Conservation (phyloP, 345 rosid genomes). For the Sonneratia alba region DNA sequence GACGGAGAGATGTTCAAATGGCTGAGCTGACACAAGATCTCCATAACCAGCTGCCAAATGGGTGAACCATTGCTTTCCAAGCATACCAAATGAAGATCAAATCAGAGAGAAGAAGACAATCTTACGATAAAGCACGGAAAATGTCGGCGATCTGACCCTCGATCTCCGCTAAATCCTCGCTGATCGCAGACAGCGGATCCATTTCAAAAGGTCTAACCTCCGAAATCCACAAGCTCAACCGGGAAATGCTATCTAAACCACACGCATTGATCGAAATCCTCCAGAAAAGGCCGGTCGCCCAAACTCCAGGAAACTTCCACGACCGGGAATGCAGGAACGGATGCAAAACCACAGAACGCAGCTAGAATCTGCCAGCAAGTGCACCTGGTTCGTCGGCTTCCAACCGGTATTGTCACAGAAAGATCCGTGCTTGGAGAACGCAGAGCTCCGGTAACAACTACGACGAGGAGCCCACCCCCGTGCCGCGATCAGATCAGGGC, state of each 20-base stretch:
- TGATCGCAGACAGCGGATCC: constrained; percentile 64
- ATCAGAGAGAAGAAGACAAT: background rate
- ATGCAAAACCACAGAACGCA: constrained; percentile 5
- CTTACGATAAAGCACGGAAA: constrained; percentile 87
- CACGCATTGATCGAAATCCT: constrained; percentile 3
- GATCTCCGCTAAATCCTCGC: constrained; percentile 80
- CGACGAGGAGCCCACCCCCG: background rate
- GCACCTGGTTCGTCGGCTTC: background rate
- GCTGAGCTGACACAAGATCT: background rate
- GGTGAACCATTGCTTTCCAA: background rate
- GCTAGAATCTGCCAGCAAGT: background rate
- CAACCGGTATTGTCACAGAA: background rate
- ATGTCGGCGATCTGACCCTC: constrained; percentile 80
- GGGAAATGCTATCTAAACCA: background rate
- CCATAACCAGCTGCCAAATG: too few relatives aligned
- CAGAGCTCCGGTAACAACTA: background rate
- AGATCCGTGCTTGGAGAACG: background rate
- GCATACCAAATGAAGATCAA: too few relatives aligned
- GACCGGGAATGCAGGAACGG: background rate
- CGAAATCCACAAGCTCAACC: background rate
- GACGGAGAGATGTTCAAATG: background rate
- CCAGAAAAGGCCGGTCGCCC: background rate
- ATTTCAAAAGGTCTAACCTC: constrained; percentile 5
- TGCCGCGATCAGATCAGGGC: constrained; percentile 4
- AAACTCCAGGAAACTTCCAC: background rate